phyloP scores from a whole-genome alignment of 2,329 filamentous ascomycete species.

The Claviceps africana region DNA sequence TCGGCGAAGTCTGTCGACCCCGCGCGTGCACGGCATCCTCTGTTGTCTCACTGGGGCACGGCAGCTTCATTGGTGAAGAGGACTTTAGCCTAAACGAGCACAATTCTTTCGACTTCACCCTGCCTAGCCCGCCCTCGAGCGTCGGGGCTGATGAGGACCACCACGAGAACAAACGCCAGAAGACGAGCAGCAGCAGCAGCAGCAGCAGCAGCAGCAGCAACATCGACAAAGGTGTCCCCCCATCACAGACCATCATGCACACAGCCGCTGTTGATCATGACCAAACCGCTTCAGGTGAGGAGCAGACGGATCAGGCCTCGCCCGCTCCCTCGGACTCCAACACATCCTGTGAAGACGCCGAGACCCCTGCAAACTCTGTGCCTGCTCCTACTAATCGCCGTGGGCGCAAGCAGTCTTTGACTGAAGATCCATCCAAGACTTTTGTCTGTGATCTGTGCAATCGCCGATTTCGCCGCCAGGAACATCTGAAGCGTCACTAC shows the following conservation, averaged over 20 bases:
- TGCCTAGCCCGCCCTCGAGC: constrained; percentile 43
- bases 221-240: constrained; percentile 28
- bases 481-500: constrained; percentile 97
- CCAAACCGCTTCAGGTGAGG: constrained; percentile 22
- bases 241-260: constrained; percentile 29
- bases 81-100: constrained; percentile 64
- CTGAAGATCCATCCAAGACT: constrained; percentile 95
- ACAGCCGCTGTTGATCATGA: constrained; percentile 20
- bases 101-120: constrained; percentile 43
- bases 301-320: constrained; percentile 20
- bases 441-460: constrained; percentile 96
- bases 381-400: constrained; percentile 66
- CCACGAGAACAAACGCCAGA: constrained; percentile 44
- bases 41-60: constrained; percentile 56
- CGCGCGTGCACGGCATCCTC: constrained; percentile 54
- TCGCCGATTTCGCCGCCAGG: constrained; percentile 92
- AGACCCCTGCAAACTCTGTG: constrained; percentile 25
- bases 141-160: constrained; percentile 24
- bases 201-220: constrained; percentile 23
- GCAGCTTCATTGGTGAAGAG: constrained; percentile 62
- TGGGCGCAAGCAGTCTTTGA: constrained; percentile 94
- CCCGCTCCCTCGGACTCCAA: constrained; percentile 25
- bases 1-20: constrained; percentile 53
- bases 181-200: constrained; percentile 35
- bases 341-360: constrained; percentile 27